These are phyloP conservation scores for Chalara sp. DNA, from an alignment of 2,329 filamentous ascomycete genomes.

Conservation along the genomic window DNA sequence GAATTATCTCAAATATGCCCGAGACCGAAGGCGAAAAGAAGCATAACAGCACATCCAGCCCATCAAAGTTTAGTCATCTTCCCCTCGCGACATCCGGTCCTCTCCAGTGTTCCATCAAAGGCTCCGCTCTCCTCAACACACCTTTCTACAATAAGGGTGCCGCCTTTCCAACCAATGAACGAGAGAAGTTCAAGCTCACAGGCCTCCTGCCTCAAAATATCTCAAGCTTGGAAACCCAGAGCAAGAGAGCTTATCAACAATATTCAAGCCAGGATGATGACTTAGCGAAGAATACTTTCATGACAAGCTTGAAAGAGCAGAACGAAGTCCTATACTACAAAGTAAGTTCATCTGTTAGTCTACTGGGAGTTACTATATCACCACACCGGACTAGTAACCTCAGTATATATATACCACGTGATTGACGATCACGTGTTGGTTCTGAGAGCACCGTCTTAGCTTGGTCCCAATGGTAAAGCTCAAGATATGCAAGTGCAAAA, in stretches of 20 bases:
- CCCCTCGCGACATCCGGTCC: constrained; percentile 42
- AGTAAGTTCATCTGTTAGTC: constrained; percentile 33
- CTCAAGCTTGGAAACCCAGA: constrained; percentile 72
- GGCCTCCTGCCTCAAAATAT: constrained; percentile 67
- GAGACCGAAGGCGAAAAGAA: no score
- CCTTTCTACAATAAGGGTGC: constrained; percentile 79
- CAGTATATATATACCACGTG: no score
- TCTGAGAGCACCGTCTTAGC: no score
- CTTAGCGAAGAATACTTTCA: constrained; percentile 80
- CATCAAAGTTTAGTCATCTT: constrained; percentile 34
- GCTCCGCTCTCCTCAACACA: constrained; percentile 52
- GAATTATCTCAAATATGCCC: no score
- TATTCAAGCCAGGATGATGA: constrained; percentile 57
- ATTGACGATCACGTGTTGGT: no score
- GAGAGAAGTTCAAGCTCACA: constrained; percentile 60
- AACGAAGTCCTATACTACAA: constrained; percentile 78
- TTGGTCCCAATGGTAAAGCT: no score
- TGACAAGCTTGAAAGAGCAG: constrained; percentile 79
- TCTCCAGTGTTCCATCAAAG: constrained; percentile 42
- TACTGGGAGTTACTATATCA: no score
- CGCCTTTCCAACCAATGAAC: constrained; percentile 64
- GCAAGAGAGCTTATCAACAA: constrained; percentile 72
- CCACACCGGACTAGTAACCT: no score
- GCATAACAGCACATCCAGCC: no score
- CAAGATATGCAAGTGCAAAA: no score